phyloP scores from a whole-genome alignment of 106 monocot genomes.

The Platanthera zijinensis region DNA sequence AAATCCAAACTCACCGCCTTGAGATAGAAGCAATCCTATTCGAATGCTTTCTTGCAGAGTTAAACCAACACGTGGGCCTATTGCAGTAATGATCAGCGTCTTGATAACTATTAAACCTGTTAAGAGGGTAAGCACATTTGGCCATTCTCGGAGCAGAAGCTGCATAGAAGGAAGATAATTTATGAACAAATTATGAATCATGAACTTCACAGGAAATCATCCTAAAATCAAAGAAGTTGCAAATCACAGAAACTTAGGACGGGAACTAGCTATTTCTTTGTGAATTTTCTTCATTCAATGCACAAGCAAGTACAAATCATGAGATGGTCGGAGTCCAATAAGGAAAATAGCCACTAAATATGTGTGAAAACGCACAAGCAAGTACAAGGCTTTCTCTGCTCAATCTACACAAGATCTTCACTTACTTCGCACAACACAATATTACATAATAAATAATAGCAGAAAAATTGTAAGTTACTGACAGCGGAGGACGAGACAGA shows the following conservation, averaged over 20 bases:
- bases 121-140: constrained; percentile 94
- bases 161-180: constrained; percentile 37
- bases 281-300: not conserved
- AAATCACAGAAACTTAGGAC: not conserved
- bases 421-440: too few relatives aligned
- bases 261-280: constrained; percentile 2
- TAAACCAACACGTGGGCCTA: constrained; percentile 92
- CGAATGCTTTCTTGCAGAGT: constrained; percentile 89
- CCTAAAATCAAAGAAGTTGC: not conserved
- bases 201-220: too few relatives aligned
- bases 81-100: constrained; percentile 88
- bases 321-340: too few relatives aligned
- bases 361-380: too few relatives aligned
- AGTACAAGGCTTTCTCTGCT: too few relatives aligned
- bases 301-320: too few relatives aligned
- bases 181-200: too few relatives aligned
- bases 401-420: too few relatives aligned
- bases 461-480: too few relatives aligned
- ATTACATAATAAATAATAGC: too few relatives aligned
- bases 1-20: constrained; percentile 98
- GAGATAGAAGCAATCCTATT: constrained; percentile 97
- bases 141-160: constrained; percentile 98
- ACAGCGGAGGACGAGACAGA: too few relatives aligned
- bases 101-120: constrained; percentile 85
- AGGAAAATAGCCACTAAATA: too few relatives aligned